Evolutionary conservation across 331 rosid species (phyloP).

Genomic region (Cydonia oblonga): DNA sequence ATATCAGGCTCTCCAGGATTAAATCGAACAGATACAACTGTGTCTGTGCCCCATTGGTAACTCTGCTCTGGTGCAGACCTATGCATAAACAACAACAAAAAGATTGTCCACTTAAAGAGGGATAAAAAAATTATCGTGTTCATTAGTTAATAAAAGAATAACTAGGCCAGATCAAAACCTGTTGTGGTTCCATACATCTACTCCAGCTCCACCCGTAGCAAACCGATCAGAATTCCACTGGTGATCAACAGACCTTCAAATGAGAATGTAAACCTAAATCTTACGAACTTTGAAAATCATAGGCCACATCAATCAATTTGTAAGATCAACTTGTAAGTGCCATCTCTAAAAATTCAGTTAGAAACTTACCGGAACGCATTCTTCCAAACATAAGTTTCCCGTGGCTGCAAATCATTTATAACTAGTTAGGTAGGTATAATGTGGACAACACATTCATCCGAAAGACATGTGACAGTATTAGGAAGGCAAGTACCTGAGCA

Average conservation of each 20-base stretch:
- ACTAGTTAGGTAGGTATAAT: not conserved
- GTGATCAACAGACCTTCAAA: slow-evolving; percentile 76
- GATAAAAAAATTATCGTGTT: too few species aligned
- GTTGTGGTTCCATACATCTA: slow-evolving; percentile 85
- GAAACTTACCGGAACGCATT: slow-evolving; percentile 70
- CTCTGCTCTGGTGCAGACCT: slow-evolving; percentile 73
- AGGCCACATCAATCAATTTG: not conserved
- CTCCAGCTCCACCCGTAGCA: slow-evolving; percentile 91
- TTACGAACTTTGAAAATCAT: not conserved
- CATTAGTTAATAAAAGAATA: not conserved
- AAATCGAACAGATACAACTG: slow-evolving; percentile 66
- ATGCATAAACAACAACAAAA: not conserved
- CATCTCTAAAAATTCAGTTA: slow-evolving; percentile 1
- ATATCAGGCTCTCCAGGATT: slow-evolving; percentile 74
- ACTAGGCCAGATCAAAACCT: slow-evolving; percentile 37
- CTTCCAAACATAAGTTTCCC: slow-evolving; percentile 56
- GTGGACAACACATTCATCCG: not conserved
- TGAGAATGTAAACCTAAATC: slow-evolving; percentile 2
- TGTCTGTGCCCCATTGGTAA: slow-evolving; percentile 68
- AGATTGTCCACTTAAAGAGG: too few species aligned
- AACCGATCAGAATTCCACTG: slow-evolving; percentile 77
- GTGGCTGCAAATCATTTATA: slow-evolving; percentile 40
- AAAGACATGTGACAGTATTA: not conserved
- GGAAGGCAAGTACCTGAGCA: slow-evolving; percentile 32
- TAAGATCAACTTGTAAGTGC: not conserved